Evolutionary conservation across 352 stramenopile species (phyloP).

Genomic region (Phytophthora hybrid): DNA sequence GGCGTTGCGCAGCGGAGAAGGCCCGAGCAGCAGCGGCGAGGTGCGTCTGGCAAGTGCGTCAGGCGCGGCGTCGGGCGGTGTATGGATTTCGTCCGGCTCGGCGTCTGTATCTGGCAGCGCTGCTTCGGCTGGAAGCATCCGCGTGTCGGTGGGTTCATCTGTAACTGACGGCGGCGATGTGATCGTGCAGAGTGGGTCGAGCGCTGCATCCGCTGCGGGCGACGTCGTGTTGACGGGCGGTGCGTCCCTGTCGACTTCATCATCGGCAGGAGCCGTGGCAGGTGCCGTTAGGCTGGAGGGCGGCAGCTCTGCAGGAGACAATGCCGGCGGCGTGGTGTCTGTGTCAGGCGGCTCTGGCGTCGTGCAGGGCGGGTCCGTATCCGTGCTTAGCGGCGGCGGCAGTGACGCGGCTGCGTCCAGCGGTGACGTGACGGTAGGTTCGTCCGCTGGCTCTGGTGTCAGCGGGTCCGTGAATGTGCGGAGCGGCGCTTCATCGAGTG

Average conservation of each 20-base stretch:
- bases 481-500: no score
- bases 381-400: no score
- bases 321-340: no score
- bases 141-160: slow-evolving; percentile 25
- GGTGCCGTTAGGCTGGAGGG: no score
- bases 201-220: slow-evolving; percentile 2
- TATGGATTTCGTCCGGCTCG: slow-evolving; percentile 29
- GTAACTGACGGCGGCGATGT: slow-evolving; percentile 22
- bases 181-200: slow-evolving; percentile 16
- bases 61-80: slow-evolving; percentile 21
- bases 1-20: slow-evolving; percentile 33
- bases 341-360: no score
- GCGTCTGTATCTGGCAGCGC: slow-evolving; percentile 8
- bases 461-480: no score
- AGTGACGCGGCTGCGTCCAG: no score
- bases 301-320: no score
- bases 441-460: no score
- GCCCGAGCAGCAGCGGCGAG: slow-evolving; percentile 22
- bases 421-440: no score
- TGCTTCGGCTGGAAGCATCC: slow-evolving; percentile 13
- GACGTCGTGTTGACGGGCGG: slow-evolving; percentile 29
- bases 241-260: slow-evolving; percentile 9
- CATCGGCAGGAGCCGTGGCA: no score
- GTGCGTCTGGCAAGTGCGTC: slow-evolving; percentile 28
- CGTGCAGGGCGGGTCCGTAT: no score